These are phyloP conservation scores for Fistulifera pelliculosa DNA, from an alignment of 108 stramenopile species.

Conservation along the genomic window DNA sequence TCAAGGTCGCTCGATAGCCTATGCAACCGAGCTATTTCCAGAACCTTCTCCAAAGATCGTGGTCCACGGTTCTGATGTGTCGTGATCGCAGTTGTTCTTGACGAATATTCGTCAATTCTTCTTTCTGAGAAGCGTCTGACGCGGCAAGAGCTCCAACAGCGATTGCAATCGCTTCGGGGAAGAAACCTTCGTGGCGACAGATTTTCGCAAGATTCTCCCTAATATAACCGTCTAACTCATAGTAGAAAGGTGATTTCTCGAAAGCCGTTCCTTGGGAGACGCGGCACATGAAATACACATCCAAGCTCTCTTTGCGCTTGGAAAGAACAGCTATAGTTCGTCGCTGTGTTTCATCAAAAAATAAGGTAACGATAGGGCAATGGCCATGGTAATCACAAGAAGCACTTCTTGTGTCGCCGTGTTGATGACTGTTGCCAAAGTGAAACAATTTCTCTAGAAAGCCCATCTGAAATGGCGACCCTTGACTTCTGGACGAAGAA, in stretches of 20 bases:
- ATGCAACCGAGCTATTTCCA: constrained; percentile 5
- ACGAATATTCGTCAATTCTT: background rate
- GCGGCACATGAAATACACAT: background rate
- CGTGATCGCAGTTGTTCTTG: background rate
- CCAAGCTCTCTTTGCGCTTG: background rate
- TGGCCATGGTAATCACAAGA: no score
- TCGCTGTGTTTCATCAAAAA: background rate
- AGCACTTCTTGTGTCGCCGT: no score
- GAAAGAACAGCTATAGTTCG: constrained; percentile 1
- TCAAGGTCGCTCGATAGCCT: background rate
- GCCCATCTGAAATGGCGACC: no score
- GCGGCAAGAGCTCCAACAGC: constrained; percentile 4
- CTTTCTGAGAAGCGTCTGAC: background rate
- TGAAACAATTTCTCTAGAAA: no score
- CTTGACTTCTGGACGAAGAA: no score
- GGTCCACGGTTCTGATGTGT: background rate
- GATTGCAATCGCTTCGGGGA: background rate
- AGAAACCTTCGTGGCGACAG: background rate
- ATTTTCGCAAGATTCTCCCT: background rate
- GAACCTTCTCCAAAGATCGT: background rate
- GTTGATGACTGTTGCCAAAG: no score
- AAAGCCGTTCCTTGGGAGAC: background rate
- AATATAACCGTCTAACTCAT: constrained; percentile 2
- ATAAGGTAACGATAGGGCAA: background rate
- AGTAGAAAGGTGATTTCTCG: constrained; percentile 1